These are phyloP conservation scores for Myriosclerotinia duriaeana DNA, from an alignment of 2,329 filamentous ascomycete species.

Conservation along the genomic window DNA sequence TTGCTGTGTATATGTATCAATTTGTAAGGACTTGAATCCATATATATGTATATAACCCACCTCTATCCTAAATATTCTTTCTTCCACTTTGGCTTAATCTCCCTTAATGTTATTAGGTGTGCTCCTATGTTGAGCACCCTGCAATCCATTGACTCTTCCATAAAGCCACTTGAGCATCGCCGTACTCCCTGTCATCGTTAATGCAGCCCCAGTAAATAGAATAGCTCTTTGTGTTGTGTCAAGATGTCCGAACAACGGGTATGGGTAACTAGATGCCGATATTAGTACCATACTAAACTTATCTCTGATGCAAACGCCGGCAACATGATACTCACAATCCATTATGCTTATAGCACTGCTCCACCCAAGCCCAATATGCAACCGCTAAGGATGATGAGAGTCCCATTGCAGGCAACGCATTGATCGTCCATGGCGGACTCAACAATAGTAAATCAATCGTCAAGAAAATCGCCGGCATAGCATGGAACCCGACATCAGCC, in stretches of 20 bases:
- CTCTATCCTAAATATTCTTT: background rate
- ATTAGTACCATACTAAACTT: constrained; percentile 19
- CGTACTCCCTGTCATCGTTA: constrained; percentile 71
- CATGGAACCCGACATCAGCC: constrained; percentile 65
- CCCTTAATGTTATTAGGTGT: constrained; percentile 20
- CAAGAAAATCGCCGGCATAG: constrained; percentile 64
- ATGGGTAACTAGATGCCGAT: constrained; percentile 66
- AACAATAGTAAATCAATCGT: constrained; percentile 65
- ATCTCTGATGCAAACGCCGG: background rate
- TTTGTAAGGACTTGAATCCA: background rate
- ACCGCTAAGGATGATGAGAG: constrained; percentile 61
- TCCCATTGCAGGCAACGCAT: constrained; percentile 56
- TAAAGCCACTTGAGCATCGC: constrained; percentile 69
- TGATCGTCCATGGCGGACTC: constrained; percentile 70
- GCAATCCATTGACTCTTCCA: constrained; percentile 61
- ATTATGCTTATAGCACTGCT: constrained; percentile 67
- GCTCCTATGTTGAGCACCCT: constrained; percentile 42
- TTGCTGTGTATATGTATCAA: background rate
- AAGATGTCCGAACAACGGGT: constrained; percentile 76
- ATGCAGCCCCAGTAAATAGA: constrained; percentile 68
- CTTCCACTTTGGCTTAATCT: background rate
- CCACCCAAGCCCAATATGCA: constrained; percentile 75
- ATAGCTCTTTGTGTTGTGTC: constrained; percentile 62
- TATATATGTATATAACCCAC: background rate
- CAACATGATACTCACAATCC: constrained; percentile 52